phyloP scores from a whole-genome alignment of 208 protist genomes.

The Vickermania ingenoplastis region DNA sequence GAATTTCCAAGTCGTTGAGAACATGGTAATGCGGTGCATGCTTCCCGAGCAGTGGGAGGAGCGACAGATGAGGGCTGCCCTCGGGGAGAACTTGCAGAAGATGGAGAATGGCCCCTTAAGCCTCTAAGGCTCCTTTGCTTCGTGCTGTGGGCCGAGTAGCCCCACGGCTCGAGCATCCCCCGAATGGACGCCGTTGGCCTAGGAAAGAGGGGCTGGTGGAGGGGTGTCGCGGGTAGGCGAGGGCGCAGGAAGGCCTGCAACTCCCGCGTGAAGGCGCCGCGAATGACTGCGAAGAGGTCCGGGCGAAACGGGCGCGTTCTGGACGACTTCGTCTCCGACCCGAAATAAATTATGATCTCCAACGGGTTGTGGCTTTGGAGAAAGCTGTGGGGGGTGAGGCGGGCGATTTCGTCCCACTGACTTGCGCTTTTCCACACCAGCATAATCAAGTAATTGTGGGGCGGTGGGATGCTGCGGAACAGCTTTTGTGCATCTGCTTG shows the following conservation, averaged over 20 bases:
- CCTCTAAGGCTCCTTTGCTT: too few species aligned
- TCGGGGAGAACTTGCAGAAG: not conserved
- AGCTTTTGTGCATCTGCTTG: not conserved
- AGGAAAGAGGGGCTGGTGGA: constrained; percentile 5
- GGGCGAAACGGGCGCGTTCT: not conserved
- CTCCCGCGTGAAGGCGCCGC: not conserved
- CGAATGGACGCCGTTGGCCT: constrained; percentile 5
- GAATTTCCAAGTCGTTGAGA: constrained; percentile 8
- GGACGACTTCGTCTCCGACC: not conserved
- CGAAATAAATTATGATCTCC: constrained; percentile 1
- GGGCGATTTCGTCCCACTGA: not conserved
- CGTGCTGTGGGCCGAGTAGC: constrained; percentile 15
- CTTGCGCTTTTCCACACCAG: not conserved
- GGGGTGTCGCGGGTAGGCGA: not conserved
- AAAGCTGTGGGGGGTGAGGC: not conserved
- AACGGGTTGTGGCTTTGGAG: not conserved
- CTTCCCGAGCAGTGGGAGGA: constrained; percentile 12
- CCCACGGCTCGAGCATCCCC: constrained; percentile 5
- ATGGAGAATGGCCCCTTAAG: constrained; percentile 7
- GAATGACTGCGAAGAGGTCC: constrained; percentile 1
- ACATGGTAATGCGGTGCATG: not conserved
- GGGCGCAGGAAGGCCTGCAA: not conserved
- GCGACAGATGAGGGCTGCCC: too few species aligned
- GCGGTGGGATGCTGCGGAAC: not conserved
- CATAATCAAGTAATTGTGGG: not conserved